These are phyloP conservation scores for Pseudogymnoascus sp. DNA, from an alignment of 2,329 filamentous ascomycete genomes.

Conservation along the genomic window DNA sequence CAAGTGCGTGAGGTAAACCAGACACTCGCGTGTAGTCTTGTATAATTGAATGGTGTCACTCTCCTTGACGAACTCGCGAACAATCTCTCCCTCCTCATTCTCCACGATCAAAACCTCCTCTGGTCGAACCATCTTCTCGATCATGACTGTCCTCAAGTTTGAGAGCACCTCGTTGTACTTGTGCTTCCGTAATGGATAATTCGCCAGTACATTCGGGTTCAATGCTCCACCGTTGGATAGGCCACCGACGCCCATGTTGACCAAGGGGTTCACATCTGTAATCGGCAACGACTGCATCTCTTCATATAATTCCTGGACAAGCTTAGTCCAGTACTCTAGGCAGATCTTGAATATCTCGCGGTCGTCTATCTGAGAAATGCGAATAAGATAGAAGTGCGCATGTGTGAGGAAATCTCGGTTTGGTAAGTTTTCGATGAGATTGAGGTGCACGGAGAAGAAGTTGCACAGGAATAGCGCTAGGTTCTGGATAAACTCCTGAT, in stretches of 20 bases:
- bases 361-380: slow-evolving; percentile 97
- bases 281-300: slow-evolving; percentile 97
- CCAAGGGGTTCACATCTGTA: slow-evolving; percentile 82
- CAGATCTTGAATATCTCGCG: slow-evolving; percentile 99
- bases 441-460: slow-evolving; percentile 90
- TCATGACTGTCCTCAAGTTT: slow-evolving; percentile 95
- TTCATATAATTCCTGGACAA: slow-evolving; percentile 96
- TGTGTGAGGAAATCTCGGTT: slow-evolving; percentile 93
- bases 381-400: slow-evolving; percentile 95
- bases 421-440: slow-evolving; percentile 88
- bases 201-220: slow-evolving; percentile 75
- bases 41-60: slow-evolving; percentile 98
- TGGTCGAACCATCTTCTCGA: slow-evolving; percentile 98
- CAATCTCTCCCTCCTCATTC: slow-evolving; percentile 98
- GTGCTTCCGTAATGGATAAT: slow-evolving; percentile 92
- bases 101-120: slow-evolving; percentile 99
- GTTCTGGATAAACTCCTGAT: slow-evolving; percentile 98
- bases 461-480: slow-evolving; percentile 92
- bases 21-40: slow-evolving; percentile 95
- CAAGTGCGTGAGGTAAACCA: slow-evolving; percentile 94
- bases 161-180: slow-evolving; percentile 93
- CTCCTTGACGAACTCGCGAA: slow-evolving; percentile 98
- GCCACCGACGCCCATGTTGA: slow-evolving; percentile 65
- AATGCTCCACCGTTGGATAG: slow-evolving; percentile 75
- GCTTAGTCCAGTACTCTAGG: slow-evolving; percentile 97